Percentiles rank a stretch among this genome's conserved stretches.
Evolutionary conservation across 78 protist genomes (phyloP).

Genomic region (Dictyostelium firmibasis): DNA sequence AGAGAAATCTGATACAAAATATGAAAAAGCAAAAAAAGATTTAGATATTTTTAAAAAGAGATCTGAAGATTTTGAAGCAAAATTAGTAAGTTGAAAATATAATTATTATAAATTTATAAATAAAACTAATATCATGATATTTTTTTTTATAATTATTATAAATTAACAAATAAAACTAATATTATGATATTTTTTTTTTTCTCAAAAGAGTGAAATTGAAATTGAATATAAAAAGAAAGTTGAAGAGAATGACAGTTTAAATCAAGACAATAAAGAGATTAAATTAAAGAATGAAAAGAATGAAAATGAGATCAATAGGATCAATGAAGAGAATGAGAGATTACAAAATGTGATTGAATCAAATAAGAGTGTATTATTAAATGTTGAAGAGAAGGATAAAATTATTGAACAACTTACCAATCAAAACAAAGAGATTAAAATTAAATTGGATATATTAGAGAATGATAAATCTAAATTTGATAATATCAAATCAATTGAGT

Average conservation of each 20-base stretch:
- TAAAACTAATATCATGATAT: background rate
- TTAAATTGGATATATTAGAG: background rate
- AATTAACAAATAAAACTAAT: no score
- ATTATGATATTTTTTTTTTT: no score
- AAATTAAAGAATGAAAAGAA: background rate
- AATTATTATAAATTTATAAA: no score
- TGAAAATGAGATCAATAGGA: background rate
- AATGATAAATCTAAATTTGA: conserved; percentile 8
- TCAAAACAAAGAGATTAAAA: background rate
- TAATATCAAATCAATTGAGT: background rate
- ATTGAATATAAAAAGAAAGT: conserved; percentile 8
- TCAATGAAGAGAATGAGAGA: background rate
- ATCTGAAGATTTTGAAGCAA: conserved; percentile 45
- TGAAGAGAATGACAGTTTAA: background rate
- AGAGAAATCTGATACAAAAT: conserved; percentile 55
- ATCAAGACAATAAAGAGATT: background rate
- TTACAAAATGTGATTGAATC: background rate
- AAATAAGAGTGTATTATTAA: background rate
- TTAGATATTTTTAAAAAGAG: conserved; percentile 37
- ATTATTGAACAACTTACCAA: background rate
- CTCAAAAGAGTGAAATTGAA: conserved; percentile 43
- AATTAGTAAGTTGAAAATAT: background rate
- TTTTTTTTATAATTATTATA: background rate
- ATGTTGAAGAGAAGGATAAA: background rate
- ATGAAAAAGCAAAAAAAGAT: conserved; percentile 41